These are phyloP conservation scores for Suillus spraguei DNA, from an alignment of 768 basidiomycete species.

Conservation along the genomic window DNA sequence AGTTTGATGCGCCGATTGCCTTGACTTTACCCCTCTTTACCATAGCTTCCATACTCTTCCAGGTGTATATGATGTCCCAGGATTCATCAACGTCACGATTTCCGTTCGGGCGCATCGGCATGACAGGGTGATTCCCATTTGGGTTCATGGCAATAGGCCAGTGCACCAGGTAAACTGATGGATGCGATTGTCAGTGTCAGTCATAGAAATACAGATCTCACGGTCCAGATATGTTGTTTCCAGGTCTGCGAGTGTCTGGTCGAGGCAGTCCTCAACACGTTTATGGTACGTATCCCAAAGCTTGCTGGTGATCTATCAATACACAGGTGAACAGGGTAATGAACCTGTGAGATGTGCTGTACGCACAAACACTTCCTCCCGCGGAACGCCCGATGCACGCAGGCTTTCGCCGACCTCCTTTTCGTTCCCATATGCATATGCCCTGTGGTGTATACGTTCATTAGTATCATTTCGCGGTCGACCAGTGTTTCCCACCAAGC, in stretches of 20 bases:
- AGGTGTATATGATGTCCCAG: slow-evolving; percentile 73
- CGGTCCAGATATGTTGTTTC: slow-evolving; percentile 87
- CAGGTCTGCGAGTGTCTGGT: slow-evolving; percentile 74
- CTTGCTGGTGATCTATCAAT: slow-evolving; percentile 66
- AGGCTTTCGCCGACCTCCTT: slow-evolving; percentile 82
- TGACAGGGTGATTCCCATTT: slow-evolving; percentile 59
- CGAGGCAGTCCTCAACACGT: slow-evolving; percentile 74
- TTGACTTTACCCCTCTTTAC: slow-evolving; percentile 68
- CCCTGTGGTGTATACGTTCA: slow-evolving; percentile 38
- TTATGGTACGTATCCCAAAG: slow-evolving; percentile 70
- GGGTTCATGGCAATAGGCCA: slow-evolving; percentile 82
- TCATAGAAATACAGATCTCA: slow-evolving; percentile 35
- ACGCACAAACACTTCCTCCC: slow-evolving; percentile 71
- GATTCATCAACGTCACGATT: slow-evolving; percentile 66
- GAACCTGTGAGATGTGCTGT: not conserved
- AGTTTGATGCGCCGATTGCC: slow-evolving; percentile 78
- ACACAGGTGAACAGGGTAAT: not conserved
- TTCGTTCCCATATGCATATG: slow-evolving; percentile 78
- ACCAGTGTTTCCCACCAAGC: slow-evolving; percentile 43
- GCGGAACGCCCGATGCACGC: slow-evolving; percentile 71
- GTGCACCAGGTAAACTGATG: slow-evolving; percentile 65
- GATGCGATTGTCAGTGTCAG: not conserved
- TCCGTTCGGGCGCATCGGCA: slow-evolving; percentile 64
- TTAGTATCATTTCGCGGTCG: slow-evolving; percentile 7
- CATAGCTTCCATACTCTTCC: slow-evolving; percentile 82